Percentiles rank a stretch among this genome's conserved stretches.
Conservation (phyloP, 2,329 filamentous ascomycete genomes). For the Fusarium abutilonis region DNA sequence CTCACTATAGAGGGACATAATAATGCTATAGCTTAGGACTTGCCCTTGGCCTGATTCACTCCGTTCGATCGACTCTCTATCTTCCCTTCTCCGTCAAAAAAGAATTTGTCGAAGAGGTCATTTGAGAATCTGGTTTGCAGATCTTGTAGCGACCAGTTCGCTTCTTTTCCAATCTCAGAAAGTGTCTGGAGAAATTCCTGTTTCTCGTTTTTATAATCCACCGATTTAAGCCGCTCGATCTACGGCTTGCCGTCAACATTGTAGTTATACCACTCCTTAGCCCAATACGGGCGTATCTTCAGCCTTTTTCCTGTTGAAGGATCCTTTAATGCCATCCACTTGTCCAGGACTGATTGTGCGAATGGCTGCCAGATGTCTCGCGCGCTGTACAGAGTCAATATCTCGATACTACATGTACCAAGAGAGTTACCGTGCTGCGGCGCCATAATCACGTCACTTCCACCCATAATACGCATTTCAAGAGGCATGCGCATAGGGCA, state of each 20-base stretch:
- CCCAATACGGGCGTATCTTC: constrained; percentile 15
- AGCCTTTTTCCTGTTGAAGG: constrained; percentile 9
- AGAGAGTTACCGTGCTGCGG: constrained; percentile 18
- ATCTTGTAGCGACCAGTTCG: background rate
- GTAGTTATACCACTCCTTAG: constrained; percentile 24
- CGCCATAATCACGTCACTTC: constrained; percentile 22
- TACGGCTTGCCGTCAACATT: constrained; percentile 14
- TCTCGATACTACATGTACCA: constrained; percentile 19
- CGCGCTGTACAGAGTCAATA: constrained; percentile 8
- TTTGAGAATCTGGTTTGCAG: constrained; percentile 10
- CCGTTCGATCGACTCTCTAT: background rate
- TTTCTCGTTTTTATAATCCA: constrained; percentile 17
- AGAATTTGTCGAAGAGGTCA: constrained; percentile 6
- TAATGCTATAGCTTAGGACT: too few species aligned
- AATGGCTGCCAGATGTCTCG: constrained; percentile 10
- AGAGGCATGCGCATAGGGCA: constrained; percentile 29
- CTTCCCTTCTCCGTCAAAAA: background rate
- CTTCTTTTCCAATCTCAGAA: constrained; percentile 4
- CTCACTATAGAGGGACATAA: too few species aligned
- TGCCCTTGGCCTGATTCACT: too few species aligned
- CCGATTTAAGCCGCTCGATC: constrained; percentile 7
- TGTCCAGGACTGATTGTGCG: constrained; percentile 19
- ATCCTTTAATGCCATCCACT: constrained; percentile 19
- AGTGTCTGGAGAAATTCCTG: constrained; percentile 2
- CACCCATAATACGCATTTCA: constrained; percentile 30